phyloP scores from a whole-genome alignment of 2,329 filamentous ascomycete species.

The Leptographium procerum region DNA sequence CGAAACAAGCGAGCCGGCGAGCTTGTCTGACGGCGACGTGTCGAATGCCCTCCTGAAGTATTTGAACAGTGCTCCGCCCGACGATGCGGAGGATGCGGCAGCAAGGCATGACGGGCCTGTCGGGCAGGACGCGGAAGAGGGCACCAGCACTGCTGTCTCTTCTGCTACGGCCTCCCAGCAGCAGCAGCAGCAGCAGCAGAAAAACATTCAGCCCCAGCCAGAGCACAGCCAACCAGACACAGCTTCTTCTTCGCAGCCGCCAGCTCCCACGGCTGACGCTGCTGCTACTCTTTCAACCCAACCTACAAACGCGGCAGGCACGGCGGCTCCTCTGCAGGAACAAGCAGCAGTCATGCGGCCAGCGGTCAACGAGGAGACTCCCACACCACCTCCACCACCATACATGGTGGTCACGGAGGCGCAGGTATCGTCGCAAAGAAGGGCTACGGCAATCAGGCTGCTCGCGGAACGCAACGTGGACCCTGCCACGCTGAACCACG shows the following conservation, averaged over 20 bases:
- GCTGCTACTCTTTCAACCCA: not conserved
- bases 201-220: too few species aligned
- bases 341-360: not conserved
- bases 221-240: too few species aligned
- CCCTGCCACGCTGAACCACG: constrained; percentile 36
- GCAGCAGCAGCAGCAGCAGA: too few species aligned
- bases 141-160: not conserved
- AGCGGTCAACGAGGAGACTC: not conserved
- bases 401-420: constrained; percentile 9
- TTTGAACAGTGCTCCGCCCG: not conserved
- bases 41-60: constrained; percentile 6
- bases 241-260: not conserved
- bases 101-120: constrained; percentile 3
- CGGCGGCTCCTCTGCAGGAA: not conserved
- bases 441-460: constrained; percentile 25
- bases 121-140: not conserved
- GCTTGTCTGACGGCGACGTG: constrained; percentile 2
- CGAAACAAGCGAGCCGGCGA: not conserved
- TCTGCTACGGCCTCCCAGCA: not conserved
- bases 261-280: not conserved
- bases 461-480: constrained; percentile 37
- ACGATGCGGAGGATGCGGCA: constrained; percentile 3
- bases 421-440: constrained; percentile 3
- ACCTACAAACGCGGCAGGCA: not conserved
- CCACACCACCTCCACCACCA: not conserved